Percentiles rank a stretch among this genome's conserved stretches.
phyloP scores from a whole-genome alignment of 2,329 filamentous ascomycete genomes.

The Fusarium chaquense region DNA sequence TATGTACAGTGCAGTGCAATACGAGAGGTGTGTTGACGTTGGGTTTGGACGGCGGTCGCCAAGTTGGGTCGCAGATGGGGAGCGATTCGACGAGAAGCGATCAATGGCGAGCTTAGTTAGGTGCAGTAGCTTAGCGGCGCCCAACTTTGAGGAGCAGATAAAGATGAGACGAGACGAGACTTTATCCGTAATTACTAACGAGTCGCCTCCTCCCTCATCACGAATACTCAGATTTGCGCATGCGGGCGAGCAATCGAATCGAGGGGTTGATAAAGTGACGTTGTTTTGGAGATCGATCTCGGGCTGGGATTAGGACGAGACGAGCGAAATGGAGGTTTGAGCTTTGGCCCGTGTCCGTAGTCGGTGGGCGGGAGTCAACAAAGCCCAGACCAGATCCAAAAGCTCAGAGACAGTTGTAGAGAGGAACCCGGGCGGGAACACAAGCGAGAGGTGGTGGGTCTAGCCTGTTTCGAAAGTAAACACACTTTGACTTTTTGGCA shows the following conservation, averaged over 20 bases:
- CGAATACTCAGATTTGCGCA: conserved; percentile 37
- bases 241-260: conserved; percentile 30
- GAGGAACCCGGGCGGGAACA: conserved; percentile 18
- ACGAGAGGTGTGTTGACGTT: conserved; percentile 36
- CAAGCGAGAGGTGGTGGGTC: conserved; percentile 36
- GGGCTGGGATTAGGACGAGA: conserved; percentile 28
- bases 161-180: conserved; percentile 20
- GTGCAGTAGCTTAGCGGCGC: conserved; percentile 15
- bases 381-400: conserved; percentile 16
- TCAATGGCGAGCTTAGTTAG: conserved; percentile 6
- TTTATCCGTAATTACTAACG: conserved; percentile 28
- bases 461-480: conserved; percentile 44
- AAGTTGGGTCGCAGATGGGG: conserved; percentile 44
- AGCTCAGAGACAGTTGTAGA: conserved; percentile 11
- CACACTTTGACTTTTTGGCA: conserved; percentile 24
- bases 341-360: conserved; percentile 21
- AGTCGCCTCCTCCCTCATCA: conserved; percentile 44
- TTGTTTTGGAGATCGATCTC: conserved; percentile 17
- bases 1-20: conserved; percentile 26
- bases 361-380: conserved; percentile 28
- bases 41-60: conserved; percentile 37
- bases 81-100: conserved; percentile 33
- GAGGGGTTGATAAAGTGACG: conserved; percentile 15
- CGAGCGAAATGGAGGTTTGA: conserved; percentile 27
- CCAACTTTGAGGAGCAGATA: background rate